Conservation (phyloP, 2,329 filamentous ascomycete genomes). For the Diaporthe destruens region DNA sequence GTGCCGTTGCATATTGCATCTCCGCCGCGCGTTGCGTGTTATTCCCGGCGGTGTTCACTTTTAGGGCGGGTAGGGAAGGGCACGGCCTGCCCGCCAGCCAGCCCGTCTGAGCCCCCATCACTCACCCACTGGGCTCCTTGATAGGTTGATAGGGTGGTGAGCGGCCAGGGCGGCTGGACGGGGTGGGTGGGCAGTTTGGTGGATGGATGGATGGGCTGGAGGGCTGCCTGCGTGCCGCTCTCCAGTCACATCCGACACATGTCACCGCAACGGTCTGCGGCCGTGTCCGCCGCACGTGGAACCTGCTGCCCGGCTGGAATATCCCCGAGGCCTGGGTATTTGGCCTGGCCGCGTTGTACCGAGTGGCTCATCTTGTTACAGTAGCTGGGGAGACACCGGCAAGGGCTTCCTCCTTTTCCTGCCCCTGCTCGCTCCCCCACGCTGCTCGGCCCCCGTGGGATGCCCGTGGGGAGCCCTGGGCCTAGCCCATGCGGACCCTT, state of each 20-base stretch:
- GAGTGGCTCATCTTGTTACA: not conserved
- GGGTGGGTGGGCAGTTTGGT: no score
- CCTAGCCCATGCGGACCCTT: not conserved
- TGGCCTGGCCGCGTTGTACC: not conserved
- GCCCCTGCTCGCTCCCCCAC: constrained; percentile 3
- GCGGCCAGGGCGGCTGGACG: no score
- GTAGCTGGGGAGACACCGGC: not conserved
- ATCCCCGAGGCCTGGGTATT: constrained; percentile 3
- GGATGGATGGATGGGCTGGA: not conserved
- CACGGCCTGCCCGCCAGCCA: no score
- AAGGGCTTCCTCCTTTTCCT: not conserved
- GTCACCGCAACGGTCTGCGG: constrained; percentile 10
- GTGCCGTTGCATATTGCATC: constrained; percentile 8
- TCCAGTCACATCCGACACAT: not conserved
- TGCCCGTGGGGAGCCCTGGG: constrained; percentile 6
- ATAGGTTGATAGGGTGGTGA: not conserved
- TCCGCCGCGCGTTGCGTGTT: not conserved
- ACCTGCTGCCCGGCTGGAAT: not conserved
- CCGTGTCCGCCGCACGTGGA: constrained; percentile 21
- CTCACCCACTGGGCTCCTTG: not conserved
- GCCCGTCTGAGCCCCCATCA: not conserved
- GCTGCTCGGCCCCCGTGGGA: constrained; percentile 1
- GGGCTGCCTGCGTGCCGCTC: no score
- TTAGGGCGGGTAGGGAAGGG: not conserved
- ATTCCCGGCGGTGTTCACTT: not conserved